These are phyloP conservation scores for rapeseed (Brassica napus) DNA, from an alignment of 345 rosid genomes.

Conservation along the genomic window Da-Ae NC_063442.1:33506501-33507000, in stretches of 20 bases:
- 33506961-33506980: slow-evolving; percentile 15
- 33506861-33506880: slow-evolving; percentile 16
- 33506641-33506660: slow-evolving; percentile 41
- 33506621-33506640: slow-evolving; percentile 37
- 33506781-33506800: slow-evolving; percentile 32
- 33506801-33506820: slow-evolving; percentile 39
- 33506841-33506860: slow-evolving; percentile 37
- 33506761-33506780: slow-evolving; percentile 31
- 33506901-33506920: slow-evolving; percentile 27
- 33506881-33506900: slow-evolving; percentile 27
- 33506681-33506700: slow-evolving; percentile 28
- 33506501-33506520: slow-evolving; percentile 27
- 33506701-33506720: slow-evolving; percentile 38
- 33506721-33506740: slow-evolving; percentile 34
- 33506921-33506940: slow-evolving; percentile 19
- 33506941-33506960: slow-evolving; percentile 13
- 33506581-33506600: slow-evolving; percentile 27
- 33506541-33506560: slow-evolving; percentile 7
- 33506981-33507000: too few relatives aligned
- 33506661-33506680: slow-evolving; percentile 45
- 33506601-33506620: slow-evolving; percentile 26
- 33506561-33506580: slow-evolving; percentile 34
- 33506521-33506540: slow-evolving; percentile 13
- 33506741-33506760: slow-evolving; percentile 24
- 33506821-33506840: slow-evolving; percentile 46